These are phyloP conservation scores for Colletotrichum eleusines DNA, from an alignment of 2,329 filamentous ascomycete species.

Conservation along the genomic window DNA sequence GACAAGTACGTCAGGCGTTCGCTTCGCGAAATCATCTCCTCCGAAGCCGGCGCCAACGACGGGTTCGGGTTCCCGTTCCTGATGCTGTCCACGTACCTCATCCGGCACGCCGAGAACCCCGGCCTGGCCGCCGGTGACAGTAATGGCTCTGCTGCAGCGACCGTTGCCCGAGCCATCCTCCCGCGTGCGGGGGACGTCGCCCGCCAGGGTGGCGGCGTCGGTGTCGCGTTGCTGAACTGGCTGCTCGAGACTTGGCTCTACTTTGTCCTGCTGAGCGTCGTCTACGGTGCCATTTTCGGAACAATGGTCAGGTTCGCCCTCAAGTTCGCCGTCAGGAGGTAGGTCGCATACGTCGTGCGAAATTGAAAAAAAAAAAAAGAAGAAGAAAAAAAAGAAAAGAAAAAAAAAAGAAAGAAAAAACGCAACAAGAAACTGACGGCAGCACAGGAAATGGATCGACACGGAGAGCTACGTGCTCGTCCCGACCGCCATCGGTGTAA, in stretches of 20 bases:
- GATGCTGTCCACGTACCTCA: constrained; percentile 67
- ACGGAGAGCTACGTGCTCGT: constrained; percentile 66
- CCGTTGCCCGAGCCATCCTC: constrained; percentile 12
- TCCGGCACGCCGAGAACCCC: constrained; percentile 63
- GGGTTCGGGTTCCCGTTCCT: constrained; percentile 73
- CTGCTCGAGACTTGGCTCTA: constrained; percentile 71
- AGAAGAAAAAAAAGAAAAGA: too few relatives aligned
- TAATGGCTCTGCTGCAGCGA: constrained; percentile 3
- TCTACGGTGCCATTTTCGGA: constrained; percentile 65
- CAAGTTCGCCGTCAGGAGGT: constrained; percentile 55
- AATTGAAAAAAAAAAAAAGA: too few relatives aligned
- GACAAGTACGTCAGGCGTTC: constrained; percentile 70
- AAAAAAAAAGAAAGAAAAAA: too few relatives aligned
- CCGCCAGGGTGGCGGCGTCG: constrained; percentile 63
- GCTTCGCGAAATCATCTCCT: constrained; percentile 71
- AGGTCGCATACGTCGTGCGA: constrained; percentile 10
- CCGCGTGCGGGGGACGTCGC: constrained; percentile 55
- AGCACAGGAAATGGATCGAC: constrained; percentile 65
- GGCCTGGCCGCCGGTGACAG: constrained; percentile 34
- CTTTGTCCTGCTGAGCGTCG: constrained; percentile 65
- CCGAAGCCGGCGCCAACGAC: constrained; percentile 72
- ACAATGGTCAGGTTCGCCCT: constrained; percentile 60
- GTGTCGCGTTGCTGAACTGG: constrained; percentile 67
- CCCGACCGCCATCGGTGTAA: constrained; percentile 61
- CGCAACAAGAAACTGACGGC: not conserved